Evolutionary conservation across 2,329 filamentous ascomycete species (phyloP), one percentile per base, ranked within the genome.

Genomic region (Colletotrichum salicis): DNA sequence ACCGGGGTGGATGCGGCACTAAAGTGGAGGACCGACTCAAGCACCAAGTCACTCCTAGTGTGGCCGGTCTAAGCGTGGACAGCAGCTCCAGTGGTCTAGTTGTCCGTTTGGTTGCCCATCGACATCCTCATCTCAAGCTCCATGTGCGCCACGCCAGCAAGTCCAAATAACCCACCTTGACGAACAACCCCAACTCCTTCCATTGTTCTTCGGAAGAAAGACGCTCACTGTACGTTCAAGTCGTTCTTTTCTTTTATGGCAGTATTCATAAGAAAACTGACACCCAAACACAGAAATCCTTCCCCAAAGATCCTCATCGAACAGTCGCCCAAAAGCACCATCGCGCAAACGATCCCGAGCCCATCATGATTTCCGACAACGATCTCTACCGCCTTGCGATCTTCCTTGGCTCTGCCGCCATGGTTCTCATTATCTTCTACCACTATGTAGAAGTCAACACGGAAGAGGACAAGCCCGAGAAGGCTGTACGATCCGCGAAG

Each of bases 361-460:
- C 78, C 86, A 93, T 78, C 60, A 99, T 99, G 96, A 98, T 99
- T 81, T 93, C 95, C 81, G 96, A 99, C 90, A 86, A 89, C 82
- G 92, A 96, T 76, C 92, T 99, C 78, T 98, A 98, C 88, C 89
- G 89, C 74, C 90, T 99, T 35, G 95, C 96, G 82, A 91, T 98
- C 82, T 96, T 98, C 82, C 93, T 99, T 72, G 96, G 96, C 85
- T 93, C 91, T 67, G 89, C 92, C 52, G 91, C 96, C 74, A 96
- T 98, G 94, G 86, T 98, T 56, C 88, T 99, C 73, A 98, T 98
- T 76, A 91, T 99, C 35, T 84, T 97, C 33, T 98, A 99, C 84
- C 95, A 98, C 83, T 98, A 97, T 85, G 91, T 99, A 78, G 96
- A 98, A 82, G 90, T 97, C 85, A 98, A 99, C n/a, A 86, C 77